Evolutionary conservation across 1,284 basidiomycete species (phyloP), one percentile per base, ranked within the genome.

Genomic region (Moesziomyces globuligerus): DNA sequence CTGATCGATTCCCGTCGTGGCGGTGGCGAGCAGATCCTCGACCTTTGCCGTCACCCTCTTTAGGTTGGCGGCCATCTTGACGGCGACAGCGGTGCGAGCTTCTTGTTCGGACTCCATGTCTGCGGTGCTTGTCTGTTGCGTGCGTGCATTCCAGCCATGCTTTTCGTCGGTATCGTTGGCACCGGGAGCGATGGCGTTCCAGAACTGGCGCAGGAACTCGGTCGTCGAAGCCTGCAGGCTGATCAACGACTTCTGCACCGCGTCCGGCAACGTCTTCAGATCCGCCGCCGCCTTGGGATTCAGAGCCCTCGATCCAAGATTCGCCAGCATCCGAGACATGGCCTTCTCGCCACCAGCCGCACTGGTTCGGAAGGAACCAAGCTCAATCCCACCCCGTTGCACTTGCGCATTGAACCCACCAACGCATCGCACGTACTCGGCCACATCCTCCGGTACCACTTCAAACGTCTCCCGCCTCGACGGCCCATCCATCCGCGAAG

Each of bases 191-290:
- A 92, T 87, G 0, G 93, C 88, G 10, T 90, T 87, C 94, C 94
- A 98, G 80, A 94, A 98, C 80, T 98, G 95, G 10, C 95, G 88
- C 10, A 99, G 86, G 81, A 98, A 97, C 83, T 99, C 95, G 72
- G 92, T 94, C 3, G 94, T 90, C 1, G 94, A 90, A 0, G 92
- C 93, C 78, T 97, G 93, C 74, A 91, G 91, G 0, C 91, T 91
- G 9, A 89, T 88, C 87, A 97, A 90, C 80, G 92, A 89, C 48
- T 89, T 86, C 70, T 92, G 88, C 21, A 97, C 84, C 1, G 84
- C 85, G 26, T 91, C 88, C 0, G 94, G 93, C 23, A 98, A 88
- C 26, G 91, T 89, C 56, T 88, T 56, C 24, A 72, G 15, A 20
- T 66, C 55, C 9, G 25, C 23, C 3, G 34, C 37, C 1, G 44